A percentile compares a stretch with the other conserved stretches of the same genome.
Conservation (phyloP, 352 stramenopile genomes). For the Phytophthora macrochlamydospora region DNA sequence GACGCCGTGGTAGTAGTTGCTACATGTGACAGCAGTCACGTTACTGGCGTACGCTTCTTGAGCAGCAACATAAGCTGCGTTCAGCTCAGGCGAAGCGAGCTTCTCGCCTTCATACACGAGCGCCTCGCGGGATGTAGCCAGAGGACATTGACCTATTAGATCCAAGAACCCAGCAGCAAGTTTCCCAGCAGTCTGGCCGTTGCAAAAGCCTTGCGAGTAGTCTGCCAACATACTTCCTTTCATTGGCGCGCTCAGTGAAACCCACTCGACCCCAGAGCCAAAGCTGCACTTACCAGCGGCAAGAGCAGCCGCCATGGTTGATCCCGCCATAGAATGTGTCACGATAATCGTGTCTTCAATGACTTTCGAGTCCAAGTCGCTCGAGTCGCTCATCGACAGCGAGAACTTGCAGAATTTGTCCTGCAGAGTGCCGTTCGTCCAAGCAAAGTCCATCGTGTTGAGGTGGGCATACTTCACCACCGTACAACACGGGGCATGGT, state of each 20-base stretch:
- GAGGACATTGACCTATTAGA: conserved; percentile 40
- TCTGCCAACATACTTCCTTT: conserved; percentile 36
- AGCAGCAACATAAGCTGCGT: conserved; percentile 28
- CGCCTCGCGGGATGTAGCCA: conserved; percentile 14
- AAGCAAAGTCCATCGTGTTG: too few species aligned
- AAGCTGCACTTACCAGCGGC: not conserved
- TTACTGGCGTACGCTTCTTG: conserved; percentile 39
- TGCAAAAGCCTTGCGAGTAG: conserved; percentile 35
- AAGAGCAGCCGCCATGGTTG: too few species aligned
- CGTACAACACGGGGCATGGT: too few species aligned
- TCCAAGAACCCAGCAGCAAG: conserved; percentile 19
- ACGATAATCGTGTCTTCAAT: too few species aligned
- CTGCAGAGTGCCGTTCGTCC: too few species aligned
- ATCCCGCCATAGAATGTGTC: too few species aligned
- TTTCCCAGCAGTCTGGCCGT: conserved; percentile 15
- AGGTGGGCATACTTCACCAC: too few species aligned
- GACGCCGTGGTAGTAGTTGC: conserved; percentile 34
- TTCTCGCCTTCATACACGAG: conserved; percentile 37
- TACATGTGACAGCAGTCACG: conserved; percentile 46
- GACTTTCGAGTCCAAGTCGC: too few species aligned
- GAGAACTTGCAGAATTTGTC: too few species aligned
- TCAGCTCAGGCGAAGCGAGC: conserved; percentile 23
- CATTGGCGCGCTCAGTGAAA: conserved; percentile 22
- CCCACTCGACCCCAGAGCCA: conserved; percentile 6
- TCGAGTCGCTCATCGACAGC: too few species aligned